phyloP scores from a whole-genome alignment of 257 asterid genomes.

The Asclepias syriaca region DNA sequence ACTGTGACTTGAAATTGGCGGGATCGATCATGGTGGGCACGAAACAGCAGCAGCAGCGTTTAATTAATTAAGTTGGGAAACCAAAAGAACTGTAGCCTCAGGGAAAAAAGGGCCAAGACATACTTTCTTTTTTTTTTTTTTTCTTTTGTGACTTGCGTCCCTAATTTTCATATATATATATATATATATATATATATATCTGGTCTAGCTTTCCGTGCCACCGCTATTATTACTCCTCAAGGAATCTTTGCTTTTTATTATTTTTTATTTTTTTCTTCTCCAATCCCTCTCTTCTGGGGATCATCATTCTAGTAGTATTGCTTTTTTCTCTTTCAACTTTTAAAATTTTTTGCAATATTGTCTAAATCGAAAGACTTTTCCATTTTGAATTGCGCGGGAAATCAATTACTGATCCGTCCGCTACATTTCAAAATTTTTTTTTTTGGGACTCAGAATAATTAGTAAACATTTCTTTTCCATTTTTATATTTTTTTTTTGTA shows the following conservation, averaged over 20 bases:
- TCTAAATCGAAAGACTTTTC: background rate
- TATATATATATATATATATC: background rate
- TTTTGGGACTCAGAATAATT: too few species aligned
- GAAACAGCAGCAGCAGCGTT: background rate
- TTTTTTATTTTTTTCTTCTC: background rate
- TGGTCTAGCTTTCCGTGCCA: constrained; percentile 35
- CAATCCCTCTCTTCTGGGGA: constrained; percentile 13
- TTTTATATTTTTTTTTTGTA: too few species aligned
- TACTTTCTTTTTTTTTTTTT: too few species aligned
- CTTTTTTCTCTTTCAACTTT: background rate
- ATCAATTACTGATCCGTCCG: background rate
- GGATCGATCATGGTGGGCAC: background rate
- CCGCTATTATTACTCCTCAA: constrained; percentile 5
- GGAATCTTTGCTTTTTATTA: constrained; percentile 29
- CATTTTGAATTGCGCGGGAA: constrained; percentile 7
- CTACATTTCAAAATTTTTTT: too few species aligned
- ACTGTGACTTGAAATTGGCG: too few species aligned
- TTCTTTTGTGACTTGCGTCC: constrained; percentile 21
- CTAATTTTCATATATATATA: background rate
- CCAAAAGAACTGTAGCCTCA: background rate
- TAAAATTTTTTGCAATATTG: too few species aligned
- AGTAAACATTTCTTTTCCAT: too few species aligned
- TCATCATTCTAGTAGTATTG: background rate
- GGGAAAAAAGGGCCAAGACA: constrained; percentile 2
- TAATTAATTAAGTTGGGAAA: background rate